Percentiles rank a stretch among this genome's conserved stretches.
Conservation (phyloP, 164 flowering plant genomes). For the Buxus sempervirens region DNA sequence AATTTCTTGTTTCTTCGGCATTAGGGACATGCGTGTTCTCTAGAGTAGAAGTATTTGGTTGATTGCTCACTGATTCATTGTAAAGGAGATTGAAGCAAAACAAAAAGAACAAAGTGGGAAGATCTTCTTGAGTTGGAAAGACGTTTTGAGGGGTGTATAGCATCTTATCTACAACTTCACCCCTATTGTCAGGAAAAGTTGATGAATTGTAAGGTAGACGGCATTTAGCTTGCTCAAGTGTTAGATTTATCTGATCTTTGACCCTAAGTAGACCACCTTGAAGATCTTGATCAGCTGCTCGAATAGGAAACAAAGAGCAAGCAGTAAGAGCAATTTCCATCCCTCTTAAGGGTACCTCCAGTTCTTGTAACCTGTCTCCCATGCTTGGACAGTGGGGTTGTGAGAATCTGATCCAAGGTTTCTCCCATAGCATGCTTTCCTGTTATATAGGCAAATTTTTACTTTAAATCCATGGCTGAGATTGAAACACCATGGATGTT, state of each 20-base stretch:
- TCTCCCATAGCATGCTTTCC: conserved; percentile 85
- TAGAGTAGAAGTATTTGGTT: neutral
- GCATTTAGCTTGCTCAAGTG: conserved; percentile 29
- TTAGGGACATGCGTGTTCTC: neutral
- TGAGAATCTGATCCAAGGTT: conserved; percentile 27
- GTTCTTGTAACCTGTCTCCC: conserved; percentile 38
- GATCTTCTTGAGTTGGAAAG: conserved; percentile 29
- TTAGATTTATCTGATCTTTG: conserved; percentile 28
- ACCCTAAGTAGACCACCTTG: conserved; percentile 25
- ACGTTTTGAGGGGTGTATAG: conserved; percentile 37
- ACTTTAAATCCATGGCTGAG: neutral
- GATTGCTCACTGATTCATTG: conserved; percentile 14
- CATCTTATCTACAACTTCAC: conserved; percentile 19
- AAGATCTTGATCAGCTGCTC: conserved; percentile 25
- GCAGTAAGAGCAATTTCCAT: conserved; percentile 61
- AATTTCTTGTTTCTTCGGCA: conserved; percentile 4
- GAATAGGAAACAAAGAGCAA: conserved; percentile 31
- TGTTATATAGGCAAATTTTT: conserved; percentile 22
- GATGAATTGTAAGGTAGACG: conserved; percentile 25
- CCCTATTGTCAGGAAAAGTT: conserved; percentile 33
- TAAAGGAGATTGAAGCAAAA: conserved; percentile 64
- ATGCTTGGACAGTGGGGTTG: conserved; percentile 25
- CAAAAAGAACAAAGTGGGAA: conserved; percentile 71
- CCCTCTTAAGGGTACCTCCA: conserved; percentile 58
- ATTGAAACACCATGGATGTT: too few relatives aligned